These are phyloP conservation scores for Colletotrichum agaves DNA, from an alignment of 2,329 filamentous ascomycete species.

Conservation along the genomic window DNA sequence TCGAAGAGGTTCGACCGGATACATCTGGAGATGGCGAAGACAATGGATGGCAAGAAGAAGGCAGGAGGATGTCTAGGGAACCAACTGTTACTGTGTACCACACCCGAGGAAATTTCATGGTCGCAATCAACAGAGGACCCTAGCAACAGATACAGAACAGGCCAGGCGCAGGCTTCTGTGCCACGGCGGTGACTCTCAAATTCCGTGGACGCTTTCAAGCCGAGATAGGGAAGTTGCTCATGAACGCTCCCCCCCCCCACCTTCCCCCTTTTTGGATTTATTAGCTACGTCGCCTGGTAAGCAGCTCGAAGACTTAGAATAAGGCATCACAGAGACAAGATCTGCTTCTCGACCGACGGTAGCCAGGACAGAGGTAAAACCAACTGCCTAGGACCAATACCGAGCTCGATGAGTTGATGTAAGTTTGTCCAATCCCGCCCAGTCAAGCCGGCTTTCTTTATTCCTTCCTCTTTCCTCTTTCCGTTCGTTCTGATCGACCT, in stretches of 20 bases:
- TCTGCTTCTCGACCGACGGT: not conserved
- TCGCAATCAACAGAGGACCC: slow-evolving; percentile 1
- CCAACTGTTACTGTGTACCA: slow-evolving; percentile 5
- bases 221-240: not conserved
- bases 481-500: slow-evolving; percentile 33
- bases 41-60: not conserved
- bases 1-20: slow-evolving; percentile 11
- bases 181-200: slow-evolving; percentile 6
- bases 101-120: not conserved
- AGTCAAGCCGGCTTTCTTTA: slow-evolving; percentile 19
- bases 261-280: no score
- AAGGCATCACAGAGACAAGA: no score
- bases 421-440: slow-evolving; percentile 18
- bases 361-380: not conserved
- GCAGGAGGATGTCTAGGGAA: not conserved
- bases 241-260: not conserved
- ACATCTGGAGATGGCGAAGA: not conserved
- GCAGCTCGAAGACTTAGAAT: not conserved
- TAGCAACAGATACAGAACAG: slow-evolving; percentile 6
- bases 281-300: not conserved
- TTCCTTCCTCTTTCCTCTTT: slow-evolving; percentile 33
- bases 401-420: not conserved
- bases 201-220: slow-evolving; percentile 6
- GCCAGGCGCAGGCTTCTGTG: slow-evolving; percentile 2
- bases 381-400: not conserved